Evolutionary conservation across 148 eudicot species (phyloP).

Genomic region (Camellia granthamiana): DNA sequence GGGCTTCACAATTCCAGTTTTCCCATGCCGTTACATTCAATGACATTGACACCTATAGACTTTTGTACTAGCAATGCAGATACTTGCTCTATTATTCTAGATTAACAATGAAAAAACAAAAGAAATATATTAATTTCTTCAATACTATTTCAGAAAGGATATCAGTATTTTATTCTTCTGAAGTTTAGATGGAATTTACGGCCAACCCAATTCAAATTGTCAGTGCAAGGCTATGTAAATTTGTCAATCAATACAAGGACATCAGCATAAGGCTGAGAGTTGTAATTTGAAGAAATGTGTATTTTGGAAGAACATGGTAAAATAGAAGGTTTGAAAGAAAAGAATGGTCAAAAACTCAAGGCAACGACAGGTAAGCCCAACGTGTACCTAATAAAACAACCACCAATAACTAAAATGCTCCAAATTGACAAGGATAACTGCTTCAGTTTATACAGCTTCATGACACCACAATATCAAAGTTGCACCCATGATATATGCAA

Average conservation of each 20-base stretch:
- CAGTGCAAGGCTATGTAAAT: not conserved
- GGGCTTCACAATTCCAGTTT: not conserved
- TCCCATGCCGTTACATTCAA: not conserved
- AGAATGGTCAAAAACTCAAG: not conserved
- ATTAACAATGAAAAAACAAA: not conserved
- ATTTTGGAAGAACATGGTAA: not conserved
- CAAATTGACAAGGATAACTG: not conserved
- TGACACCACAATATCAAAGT: not conserved
- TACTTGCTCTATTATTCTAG: not conserved
- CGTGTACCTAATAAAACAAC: not conserved
- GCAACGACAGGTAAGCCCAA: not conserved
- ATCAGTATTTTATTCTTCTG: not conserved
- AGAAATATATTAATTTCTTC: not conserved
- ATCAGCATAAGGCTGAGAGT: not conserved
- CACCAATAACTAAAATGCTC: not conserved
- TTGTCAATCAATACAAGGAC: not conserved
- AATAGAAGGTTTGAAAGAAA: not conserved
- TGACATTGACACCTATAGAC: not conserved
- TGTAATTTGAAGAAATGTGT: not conserved
- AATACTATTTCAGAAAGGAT: not conserved
- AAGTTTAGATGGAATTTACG: not conserved
- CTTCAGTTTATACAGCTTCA: not conserved
- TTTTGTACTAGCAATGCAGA: not conserved
- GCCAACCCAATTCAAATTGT: not conserved
- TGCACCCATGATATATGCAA: not conserved